Base-by-base conservation (phyloP, 768 basidiomycete genomes). In the Boletellus ananas region DNA sequence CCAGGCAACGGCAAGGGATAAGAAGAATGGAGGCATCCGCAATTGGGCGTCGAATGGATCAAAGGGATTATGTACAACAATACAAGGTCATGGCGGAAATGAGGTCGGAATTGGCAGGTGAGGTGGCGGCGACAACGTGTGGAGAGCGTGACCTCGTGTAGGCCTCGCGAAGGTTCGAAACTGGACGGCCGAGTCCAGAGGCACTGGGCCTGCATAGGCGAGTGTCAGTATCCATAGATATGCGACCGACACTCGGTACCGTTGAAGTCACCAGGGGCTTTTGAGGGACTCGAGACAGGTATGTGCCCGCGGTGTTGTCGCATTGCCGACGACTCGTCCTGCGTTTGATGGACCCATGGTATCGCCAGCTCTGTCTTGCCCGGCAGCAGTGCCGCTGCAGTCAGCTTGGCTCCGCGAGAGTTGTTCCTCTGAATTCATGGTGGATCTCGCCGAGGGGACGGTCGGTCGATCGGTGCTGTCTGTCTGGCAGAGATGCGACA, bases 31-130 rank as follows among this genome's bases (percentile, higher is more conserved):
- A 50, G 25, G 33, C 13, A 35, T 41, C 48, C 43, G 58, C 51
- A 25, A 25, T 25, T 25, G 23, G 23, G 23, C 23, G 23, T 25
- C 23, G 49, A 58, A 49, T 39, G 39, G 35, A 37, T 2, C 10
- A 27, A 31, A 17, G n/a, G 12, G 40, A 44, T 51, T 54, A 54
- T 58, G 53, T 54, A 55, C 41, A 21, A 34, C 45, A 45, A 43
- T 45, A 36, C 46, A 20, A 45, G 35, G 51, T 47, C 23, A 36
- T 14, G 29, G 8, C 64, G 64, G 64, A 66, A 17, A 66, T 64
- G 63, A 65, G 41, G 29, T 27, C 25, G 27, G 43, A 25, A 45
- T 29, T 10, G 29, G 29, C 29, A 29, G 29, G 29, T 29, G 29
- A 29, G 23, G 37, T 8, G 34, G 50, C 49, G 41, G 45, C 18